Conservation (phyloP, 2,329 filamentous ascomycete genomes). For the Elsinoe australis region DNA sequence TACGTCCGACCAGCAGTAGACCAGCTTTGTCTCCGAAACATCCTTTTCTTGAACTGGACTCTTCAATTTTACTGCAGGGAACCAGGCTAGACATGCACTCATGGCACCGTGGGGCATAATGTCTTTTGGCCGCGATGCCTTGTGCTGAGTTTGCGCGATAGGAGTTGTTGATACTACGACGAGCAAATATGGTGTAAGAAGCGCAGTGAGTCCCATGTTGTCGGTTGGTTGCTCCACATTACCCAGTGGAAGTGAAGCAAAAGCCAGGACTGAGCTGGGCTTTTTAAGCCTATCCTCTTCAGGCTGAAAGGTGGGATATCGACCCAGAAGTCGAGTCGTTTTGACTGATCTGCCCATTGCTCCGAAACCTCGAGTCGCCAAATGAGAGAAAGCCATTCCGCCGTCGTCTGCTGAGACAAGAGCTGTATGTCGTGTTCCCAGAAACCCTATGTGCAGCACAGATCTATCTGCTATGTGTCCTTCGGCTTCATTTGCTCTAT, state of each 20-base stretch:
- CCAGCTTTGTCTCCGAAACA: constrained; percentile 75
- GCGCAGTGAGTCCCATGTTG: constrained; percentile 79
- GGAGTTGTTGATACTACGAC: constrained; percentile 97
- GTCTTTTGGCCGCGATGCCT: constrained; percentile 83
- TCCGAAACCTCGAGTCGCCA: constrained; percentile 85
- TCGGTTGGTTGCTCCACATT: constrained; percentile 88
- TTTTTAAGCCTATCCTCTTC: constrained; percentile 62
- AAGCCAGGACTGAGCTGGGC: constrained; percentile 89
- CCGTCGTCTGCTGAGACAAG: constrained; percentile 89
- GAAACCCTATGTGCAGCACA: constrained; percentile 85
- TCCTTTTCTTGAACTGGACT: constrained; percentile 51
- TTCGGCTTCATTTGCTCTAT: constrained; percentile 61
- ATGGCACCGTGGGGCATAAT: constrained; percentile 82
- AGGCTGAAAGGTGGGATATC: constrained; percentile 70
- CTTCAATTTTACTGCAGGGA: constrained; percentile 90
- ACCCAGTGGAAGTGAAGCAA: constrained; percentile 83
- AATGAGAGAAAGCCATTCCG: constrained; percentile 97
- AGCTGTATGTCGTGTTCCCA: constrained; percentile 88
- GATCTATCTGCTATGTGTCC: constrained; percentile 73
- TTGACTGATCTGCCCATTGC: constrained; percentile 78
- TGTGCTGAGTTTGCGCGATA: constrained; percentile 92
- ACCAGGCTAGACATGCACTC: constrained; percentile 94
- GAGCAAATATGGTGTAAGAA: constrained; percentile 89
- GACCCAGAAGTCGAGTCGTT: constrained; percentile 80
- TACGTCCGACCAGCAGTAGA: constrained; percentile 98